These are phyloP conservation scores for Sugiyamaella paludigena DNA, from an alignment of 1,139 yeast genomes.

Conservation along the genomic window DNA sequence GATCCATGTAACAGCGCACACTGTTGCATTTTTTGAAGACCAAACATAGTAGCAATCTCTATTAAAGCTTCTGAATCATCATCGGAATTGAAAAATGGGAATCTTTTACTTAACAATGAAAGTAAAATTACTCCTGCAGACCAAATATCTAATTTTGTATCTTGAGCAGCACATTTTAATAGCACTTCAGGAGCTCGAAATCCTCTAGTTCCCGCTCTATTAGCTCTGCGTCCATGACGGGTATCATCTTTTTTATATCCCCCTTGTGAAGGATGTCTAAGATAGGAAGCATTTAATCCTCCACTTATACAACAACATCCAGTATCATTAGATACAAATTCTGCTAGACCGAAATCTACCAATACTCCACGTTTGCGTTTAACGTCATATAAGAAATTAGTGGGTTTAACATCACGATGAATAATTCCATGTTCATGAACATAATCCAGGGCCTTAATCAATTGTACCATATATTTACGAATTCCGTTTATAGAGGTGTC, in stretches of 20 bases:
- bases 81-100: slow-evolving; percentile 84
- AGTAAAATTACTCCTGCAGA: slow-evolving; percentile 85
- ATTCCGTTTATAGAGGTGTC: slow-evolving; percentile 78
- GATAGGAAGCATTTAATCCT: slow-evolving; percentile 20
- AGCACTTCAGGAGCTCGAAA: slow-evolving; percentile 94
- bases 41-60: slow-evolving; percentile 83
- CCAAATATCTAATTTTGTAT: slow-evolving; percentile 84
- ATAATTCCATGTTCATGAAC: slow-evolving; percentile 75
- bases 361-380: slow-evolving; percentile 74
- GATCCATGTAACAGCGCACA: slow-evolving; percentile 87
- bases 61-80: slow-evolving; percentile 91
- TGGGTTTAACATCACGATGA: slow-evolving; percentile 88
- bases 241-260: slow-evolving; percentile 39
- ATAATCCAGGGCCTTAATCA: slow-evolving; percentile 70
- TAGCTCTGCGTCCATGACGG: slow-evolving; percentile 87
- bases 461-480: slow-evolving; percentile 73
- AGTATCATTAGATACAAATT: slow-evolving; percentile 37
- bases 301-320: slow-evolving; percentile 26
- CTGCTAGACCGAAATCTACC: slow-evolving; percentile 93
- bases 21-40: slow-evolving; percentile 65
- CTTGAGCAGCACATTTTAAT: slow-evolving; percentile 81
- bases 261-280: slow-evolving; percentile 28
- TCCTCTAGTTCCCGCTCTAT: slow-evolving; percentile 97
- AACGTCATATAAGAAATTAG: slow-evolving; percentile 80
- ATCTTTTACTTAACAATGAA: slow-evolving; percentile 67